Evolutionary conservation across 257 asterid genomes (phyloP).

Genomic region (Plectranthus barbatus): DNA sequence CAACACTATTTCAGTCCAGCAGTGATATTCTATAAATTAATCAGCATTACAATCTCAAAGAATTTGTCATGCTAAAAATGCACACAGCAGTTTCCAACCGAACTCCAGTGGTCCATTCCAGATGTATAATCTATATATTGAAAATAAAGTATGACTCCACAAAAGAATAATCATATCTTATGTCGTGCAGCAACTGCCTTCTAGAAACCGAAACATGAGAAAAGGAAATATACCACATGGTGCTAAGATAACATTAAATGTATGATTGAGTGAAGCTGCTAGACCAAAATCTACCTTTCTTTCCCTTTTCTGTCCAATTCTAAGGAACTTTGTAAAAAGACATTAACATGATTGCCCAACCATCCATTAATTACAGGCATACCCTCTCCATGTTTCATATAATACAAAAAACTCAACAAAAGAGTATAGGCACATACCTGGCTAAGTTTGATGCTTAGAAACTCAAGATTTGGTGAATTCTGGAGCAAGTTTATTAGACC

Average conservation of each 20-base stretch:
- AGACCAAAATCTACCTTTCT: not conserved
- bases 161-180: too few relatives aligned
- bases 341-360: not conserved
- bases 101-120: not conserved
- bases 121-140: not conserved
- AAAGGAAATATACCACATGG: not conserved
- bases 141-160: not conserved
- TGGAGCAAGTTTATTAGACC: slow-evolving; percentile 12
- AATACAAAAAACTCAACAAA: not conserved
- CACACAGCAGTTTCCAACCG: not conserved
- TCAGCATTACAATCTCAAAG: not conserved
- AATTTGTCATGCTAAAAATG: not conserved
- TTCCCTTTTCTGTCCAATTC: not conserved
- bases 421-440: not conserved
- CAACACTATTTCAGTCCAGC: not conserved
- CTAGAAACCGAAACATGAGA: too few relatives aligned
- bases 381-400: not conserved
- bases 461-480: slow-evolving; percentile 8
- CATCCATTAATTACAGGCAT: not conserved
- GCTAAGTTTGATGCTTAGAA: not conserved
- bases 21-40: not conserved
- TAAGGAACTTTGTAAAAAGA: not conserved
- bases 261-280: not conserved
- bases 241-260: not conserved
- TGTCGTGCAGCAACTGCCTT: not conserved